Evolutionary conservation across 1,284 basidiomycete species (phyloP), one percentile per base, ranked within the genome.

Genomic region (Fomitopsis pinicola): DNA sequence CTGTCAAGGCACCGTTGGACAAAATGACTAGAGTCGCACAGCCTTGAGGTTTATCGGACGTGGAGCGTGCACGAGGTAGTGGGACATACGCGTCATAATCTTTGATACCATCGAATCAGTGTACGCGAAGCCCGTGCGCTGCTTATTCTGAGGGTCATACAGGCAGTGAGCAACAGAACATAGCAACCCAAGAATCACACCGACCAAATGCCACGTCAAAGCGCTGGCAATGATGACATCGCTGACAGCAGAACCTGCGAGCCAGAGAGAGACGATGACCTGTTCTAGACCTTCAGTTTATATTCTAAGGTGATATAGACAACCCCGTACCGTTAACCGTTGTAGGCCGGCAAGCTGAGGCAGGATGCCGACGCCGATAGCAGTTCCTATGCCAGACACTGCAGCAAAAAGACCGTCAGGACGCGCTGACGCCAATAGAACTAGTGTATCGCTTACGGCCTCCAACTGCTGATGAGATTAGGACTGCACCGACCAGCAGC

Each of bases 1-100:
- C 55, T 10, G 55, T 56, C 55, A 56, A 38, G 15, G 36, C 30
- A 30, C 55, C 55, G 17, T 56, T 56, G 22, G 55, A 56, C 40
- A 56, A 22, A 15, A 45, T 44, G 22, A 56, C 55, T 56, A 33
- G 26, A 4, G 9, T 12, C 26, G 17, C 4, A 46, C 14, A 46
- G n/a, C n/a, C 26, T 22, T 22, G 3, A 46, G 10, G 17, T 46
- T 46, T 1, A 46, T 26, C 26, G 10, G 44, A 9, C 44, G n/a
- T 46, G 2, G 44, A 28, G 10, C 10, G 3, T 28, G 17, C 52
- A 36, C 5, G 35, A 22, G 12, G 26, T 12, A n/a, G 10, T 30
- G 22, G 15, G 17, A n/a, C 22, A 30, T 22, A 40, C 52, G 52
- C n/a, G 19, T 22, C 8, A 54, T 54, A 4, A 36, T 54, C 35